Conservation (phyloP, 2,329 filamentous ascomycete genomes). For the Phialemoniopsis sp. region DNA sequence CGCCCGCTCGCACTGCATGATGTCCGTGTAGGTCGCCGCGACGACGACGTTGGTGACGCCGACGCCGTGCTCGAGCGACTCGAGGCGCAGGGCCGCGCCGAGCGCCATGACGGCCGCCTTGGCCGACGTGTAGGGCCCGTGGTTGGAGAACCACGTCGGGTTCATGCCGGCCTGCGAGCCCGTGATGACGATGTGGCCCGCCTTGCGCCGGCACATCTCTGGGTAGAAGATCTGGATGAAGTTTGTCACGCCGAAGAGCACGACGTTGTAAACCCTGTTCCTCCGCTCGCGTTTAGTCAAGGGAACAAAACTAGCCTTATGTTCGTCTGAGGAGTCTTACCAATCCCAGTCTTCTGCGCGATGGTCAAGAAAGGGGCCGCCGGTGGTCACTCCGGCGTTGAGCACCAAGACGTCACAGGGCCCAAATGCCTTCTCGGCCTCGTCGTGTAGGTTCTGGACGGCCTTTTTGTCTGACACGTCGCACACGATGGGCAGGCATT, state of each 20-base stretch:
- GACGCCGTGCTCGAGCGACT: conserved; percentile 4
- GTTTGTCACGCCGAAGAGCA: conserved; percentile 2
- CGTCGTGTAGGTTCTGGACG: conserved; percentile 3
- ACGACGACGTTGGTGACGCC: conserved; percentile 4
- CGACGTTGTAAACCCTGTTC: conserved; percentile 2
- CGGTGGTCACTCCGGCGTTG: conserved; percentile 4
- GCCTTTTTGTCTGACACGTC: conserved; percentile 3
- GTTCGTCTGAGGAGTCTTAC: not conserved
- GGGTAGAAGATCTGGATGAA: conserved; percentile 5
- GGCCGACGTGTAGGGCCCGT: conserved; percentile 5
- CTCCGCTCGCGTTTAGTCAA: too few relatives aligned
- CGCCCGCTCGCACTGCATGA: conserved; percentile 5
- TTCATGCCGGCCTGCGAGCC: conserved; percentile 7
- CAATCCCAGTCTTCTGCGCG: conserved; percentile 6
- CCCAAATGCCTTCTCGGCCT: conserved; percentile 1
- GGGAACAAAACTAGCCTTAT: too few relatives aligned
- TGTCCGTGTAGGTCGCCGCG: conserved; percentile 3
- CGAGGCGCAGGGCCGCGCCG: conserved; percentile 2
- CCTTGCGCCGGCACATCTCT: conserved; percentile 1
- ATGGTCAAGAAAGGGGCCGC: conserved; percentile 3
- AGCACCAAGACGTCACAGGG: conserved; percentile 3
- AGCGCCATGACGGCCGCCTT: conserved; percentile 5
- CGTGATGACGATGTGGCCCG: conserved; percentile 5
- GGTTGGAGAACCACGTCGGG: conserved; percentile 3
- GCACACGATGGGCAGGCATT: conserved; percentile 3